Conservation (phyloP, 2,329 filamentous ascomycete genomes). For the Aureobasidium sp. region DNA sequence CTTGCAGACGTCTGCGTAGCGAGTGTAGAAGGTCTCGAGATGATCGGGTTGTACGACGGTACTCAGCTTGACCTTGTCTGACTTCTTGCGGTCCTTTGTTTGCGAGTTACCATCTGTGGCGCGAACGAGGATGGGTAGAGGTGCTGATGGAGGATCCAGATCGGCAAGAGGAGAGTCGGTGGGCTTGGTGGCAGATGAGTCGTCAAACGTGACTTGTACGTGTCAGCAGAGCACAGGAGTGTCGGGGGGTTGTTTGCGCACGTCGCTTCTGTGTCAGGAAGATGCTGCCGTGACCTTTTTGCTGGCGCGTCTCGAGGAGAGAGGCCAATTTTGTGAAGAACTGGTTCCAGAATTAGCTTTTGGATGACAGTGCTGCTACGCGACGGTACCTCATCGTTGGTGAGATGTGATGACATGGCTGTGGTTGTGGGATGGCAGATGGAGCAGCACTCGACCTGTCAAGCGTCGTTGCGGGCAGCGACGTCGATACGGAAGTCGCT, state of each 20-base stretch:
- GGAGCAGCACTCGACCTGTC: neutral
- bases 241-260: constrained; percentile 33
- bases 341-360: constrained; percentile 37
- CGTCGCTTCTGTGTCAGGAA: constrained; percentile 71
- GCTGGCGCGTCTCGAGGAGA: constrained; percentile 61
- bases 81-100: constrained; percentile 43
- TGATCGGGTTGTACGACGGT: constrained; percentile 73
- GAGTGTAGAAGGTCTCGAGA: constrained; percentile 71
- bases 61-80: constrained; percentile 67
- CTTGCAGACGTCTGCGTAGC: constrained; percentile 89
- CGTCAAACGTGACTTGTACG: neutral
- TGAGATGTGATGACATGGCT: constrained; percentile 41
- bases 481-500: neutral
- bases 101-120: constrained; percentile 67
- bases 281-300: constrained; percentile 65
- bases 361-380: neutral
- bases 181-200: neutral
- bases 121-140: constrained; percentile 70
- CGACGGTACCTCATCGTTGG: constrained; percentile 52
- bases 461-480: neutral
- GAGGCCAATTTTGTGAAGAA: constrained; percentile 65
- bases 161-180: constrained; percentile 52
- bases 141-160: constrained; percentile 46
- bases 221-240: neutral
- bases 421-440: constrained; percentile 35